These are phyloP conservation scores for Purpureocillium lavendulum DNA, from an alignment of 2,329 filamentous ascomycete species.

Conservation along the genomic window DNA sequence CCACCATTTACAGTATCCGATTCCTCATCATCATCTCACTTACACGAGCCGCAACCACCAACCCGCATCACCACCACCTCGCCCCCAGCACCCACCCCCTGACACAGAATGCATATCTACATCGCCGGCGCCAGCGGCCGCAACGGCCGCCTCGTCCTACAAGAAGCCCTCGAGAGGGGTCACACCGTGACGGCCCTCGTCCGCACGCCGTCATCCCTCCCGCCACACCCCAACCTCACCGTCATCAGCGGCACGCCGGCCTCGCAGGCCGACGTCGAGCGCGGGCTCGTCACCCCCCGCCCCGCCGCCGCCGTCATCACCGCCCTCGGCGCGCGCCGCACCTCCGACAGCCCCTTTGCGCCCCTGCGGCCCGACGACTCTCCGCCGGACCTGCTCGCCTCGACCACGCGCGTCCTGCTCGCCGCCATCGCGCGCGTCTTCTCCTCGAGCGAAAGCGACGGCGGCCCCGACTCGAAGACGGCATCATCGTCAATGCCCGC, in stretches of 20 bases:
- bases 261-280: conserved; percentile 24
- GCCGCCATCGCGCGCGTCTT: conserved; percentile 21
- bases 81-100: no score
- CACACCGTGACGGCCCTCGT: conserved; percentile 38
- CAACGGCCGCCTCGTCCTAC: conserved; percentile 33
- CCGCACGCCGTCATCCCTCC: conserved; percentile 23
- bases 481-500: no score
- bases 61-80: no score
- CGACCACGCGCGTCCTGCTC: conserved; percentile 27
- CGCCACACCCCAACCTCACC: conserved; percentile 20
- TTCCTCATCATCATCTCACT: no score
- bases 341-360: conserved; percentile 38
- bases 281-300: conserved; percentile 19
- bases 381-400: conserved; percentile 36
- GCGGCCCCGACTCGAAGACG: no score
- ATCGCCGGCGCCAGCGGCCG: conserved; percentile 38
- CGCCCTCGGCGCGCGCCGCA: conserved; percentile 38
- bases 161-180: conserved; percentile 26
- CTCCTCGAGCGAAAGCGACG: no score
- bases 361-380: conserved; percentile 19
- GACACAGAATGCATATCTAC: conserved; percentile 36
- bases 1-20: no score
- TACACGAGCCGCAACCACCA: no score
- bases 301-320: conserved; percentile 32
- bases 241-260: conserved; percentile 28